Evolutionary conservation across 2,329 filamentous ascomycete genomes (phyloP).

Genomic region (Trichoderma lentiforme): DNA sequence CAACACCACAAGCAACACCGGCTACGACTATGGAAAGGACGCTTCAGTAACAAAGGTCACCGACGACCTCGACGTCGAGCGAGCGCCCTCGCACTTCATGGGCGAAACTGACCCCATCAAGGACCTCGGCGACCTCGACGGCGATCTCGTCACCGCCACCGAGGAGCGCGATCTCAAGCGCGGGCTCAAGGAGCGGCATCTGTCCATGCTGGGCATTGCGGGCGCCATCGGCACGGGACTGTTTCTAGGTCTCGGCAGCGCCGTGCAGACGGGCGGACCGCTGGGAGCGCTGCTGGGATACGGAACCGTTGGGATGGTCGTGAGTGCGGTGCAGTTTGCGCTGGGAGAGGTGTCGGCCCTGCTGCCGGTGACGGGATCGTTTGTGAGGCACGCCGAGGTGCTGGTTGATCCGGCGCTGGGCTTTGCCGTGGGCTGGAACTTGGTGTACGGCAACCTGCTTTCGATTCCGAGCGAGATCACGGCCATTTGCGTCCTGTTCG

Average conservation of each 20-base stretch:
- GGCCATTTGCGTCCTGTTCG: conserved; percentile 59
- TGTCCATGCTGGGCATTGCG: conserved; percentile 61
- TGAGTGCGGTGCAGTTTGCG: conserved; percentile 56
- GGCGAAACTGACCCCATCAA: background rate
- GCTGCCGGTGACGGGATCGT: conserved; percentile 60
- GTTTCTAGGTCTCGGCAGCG: conserved; percentile 56
- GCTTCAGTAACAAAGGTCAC: background rate
- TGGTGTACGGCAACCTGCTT: conserved; percentile 54
- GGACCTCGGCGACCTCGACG: conserved; percentile 26
- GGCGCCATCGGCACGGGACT: conserved; percentile 60
- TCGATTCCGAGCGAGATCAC: conserved; percentile 59
- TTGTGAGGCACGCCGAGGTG: conserved; percentile 58
- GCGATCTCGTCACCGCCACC: conserved; percentile 44
- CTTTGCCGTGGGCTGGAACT: conserved; percentile 52
- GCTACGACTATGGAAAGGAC: background rate
- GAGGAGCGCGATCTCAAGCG: conserved; percentile 50
- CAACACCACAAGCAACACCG: background rate
- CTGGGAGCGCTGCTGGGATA: conserved; percentile 50
- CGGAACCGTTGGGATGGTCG: conserved; percentile 53
- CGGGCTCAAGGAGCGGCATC: conserved; percentile 40
- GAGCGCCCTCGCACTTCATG: background rate
- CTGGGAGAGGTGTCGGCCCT: conserved; percentile 59
- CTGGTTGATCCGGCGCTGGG: conserved; percentile 60
- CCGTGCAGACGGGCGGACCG: conserved; percentile 50
- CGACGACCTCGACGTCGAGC: conserved; percentile 1